A percentile compares a stretch with the other conserved stretches of the same genome.
These are phyloP conservation scores for Cucurbita pepo DNA, from an alignment of 306 rosid species.

Conservation along the genomic window DNA sequence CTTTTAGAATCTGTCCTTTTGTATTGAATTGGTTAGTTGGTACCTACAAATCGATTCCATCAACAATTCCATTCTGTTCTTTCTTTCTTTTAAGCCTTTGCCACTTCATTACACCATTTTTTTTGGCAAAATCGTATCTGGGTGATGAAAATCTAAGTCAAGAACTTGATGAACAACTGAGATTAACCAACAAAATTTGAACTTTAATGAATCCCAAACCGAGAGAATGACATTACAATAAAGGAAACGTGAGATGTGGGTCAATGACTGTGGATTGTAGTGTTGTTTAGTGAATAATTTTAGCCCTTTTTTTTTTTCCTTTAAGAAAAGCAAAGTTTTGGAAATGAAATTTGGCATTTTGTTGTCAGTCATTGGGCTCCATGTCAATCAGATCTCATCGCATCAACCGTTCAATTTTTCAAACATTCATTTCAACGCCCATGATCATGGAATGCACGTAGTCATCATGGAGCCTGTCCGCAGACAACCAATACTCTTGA, in stretches of 20 bases:
- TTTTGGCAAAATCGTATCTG: background rate
- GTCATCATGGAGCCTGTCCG: background rate
- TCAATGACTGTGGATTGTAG: background rate
- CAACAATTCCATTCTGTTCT: background rate
- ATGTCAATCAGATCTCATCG: background rate
- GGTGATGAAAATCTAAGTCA: background rate
- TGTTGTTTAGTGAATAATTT: background rate
- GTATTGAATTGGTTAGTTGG: conserved; percentile 7
- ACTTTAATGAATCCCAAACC: background rate
- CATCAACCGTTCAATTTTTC: background rate
- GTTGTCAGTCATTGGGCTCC: conserved; percentile 32
- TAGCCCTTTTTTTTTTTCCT: background rate
- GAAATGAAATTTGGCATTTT: conserved; percentile 27
- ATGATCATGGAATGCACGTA: background rate
- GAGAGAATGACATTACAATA: background rate
- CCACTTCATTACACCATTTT: background rate
- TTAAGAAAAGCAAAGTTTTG: background rate
- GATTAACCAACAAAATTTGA: background rate
- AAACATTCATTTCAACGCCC: background rate
- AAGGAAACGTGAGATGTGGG: conserved; percentile 5
- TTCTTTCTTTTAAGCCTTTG: background rate
- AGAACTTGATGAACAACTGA: background rate
- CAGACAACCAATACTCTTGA: background rate
- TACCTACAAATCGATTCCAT: background rate
- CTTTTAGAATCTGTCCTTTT: background rate